A percentile compares a stretch with the other conserved stretches of the same genome.
Evolutionary conservation across 768 basidiomycete species (phyloP).

Genomic region (Amanita muscaria): DNA sequence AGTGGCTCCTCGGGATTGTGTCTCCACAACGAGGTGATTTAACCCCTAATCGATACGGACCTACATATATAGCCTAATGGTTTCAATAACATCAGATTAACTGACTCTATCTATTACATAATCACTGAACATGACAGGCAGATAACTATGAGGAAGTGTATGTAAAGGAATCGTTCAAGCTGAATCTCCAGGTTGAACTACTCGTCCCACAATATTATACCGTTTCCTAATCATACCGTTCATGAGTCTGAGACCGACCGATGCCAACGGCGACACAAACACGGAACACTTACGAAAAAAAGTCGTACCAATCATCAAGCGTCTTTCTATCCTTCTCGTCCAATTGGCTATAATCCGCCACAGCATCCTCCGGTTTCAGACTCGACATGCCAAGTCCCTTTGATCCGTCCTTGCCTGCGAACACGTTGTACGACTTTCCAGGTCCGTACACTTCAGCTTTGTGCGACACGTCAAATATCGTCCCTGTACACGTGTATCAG

Average conservation of each 20-base stretch:
- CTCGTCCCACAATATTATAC: conserved; percentile 80
- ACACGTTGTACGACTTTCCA: conserved; percentile 71
- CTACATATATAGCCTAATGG: not conserved
- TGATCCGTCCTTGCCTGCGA: conserved; percentile 93
- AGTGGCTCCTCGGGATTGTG: conserved; percentile 22
- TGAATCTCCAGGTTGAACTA: conserved; percentile 24
- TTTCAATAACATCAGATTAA: no score
- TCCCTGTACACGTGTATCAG: conserved; percentile 38
- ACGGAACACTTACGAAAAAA: conserved; percentile 63
- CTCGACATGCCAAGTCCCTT: conserved; percentile 86
- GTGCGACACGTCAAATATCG: conserved; percentile 80
- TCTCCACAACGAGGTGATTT: conserved; percentile 26
- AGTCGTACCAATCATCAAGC: conserved; percentile 82
- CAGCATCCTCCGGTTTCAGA: conserved; percentile 76
- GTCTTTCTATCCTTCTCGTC: conserved; percentile 67
- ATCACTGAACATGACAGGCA: no score
- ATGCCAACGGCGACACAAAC: not conserved
- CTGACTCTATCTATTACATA: no score
- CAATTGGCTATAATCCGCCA: conserved; percentile 76
- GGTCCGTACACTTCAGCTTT: conserved; percentile 87
- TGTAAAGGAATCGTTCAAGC: no score
- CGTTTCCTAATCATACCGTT: conserved; percentile 48
- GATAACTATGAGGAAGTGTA: no score
- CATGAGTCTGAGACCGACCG: not conserved
- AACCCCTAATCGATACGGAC: conserved; percentile 26